Conservation (phyloP, 352 stramenopile species). For the Peronosclerospora sorghi region DNA sequence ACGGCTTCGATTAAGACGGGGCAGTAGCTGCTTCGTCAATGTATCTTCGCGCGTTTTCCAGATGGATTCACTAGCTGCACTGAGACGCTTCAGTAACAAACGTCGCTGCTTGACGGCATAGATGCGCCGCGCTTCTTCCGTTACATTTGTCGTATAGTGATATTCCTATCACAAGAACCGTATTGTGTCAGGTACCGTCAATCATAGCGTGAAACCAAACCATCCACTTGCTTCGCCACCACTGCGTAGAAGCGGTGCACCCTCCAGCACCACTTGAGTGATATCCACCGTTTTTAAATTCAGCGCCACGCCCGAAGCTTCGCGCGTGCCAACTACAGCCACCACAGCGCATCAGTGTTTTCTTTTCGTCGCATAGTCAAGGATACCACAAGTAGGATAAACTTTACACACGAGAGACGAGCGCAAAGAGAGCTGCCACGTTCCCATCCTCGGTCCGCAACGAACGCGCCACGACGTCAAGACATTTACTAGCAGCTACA, state of each 20-base stretch:
- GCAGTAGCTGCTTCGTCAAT: slow-evolving; percentile 51
- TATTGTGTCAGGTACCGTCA: not conserved
- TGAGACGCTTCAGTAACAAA: slow-evolving; percentile 57
- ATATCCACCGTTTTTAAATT: slow-evolving; percentile 55
- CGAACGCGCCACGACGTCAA: slow-evolving; percentile 41
- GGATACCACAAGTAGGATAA: not conserved
- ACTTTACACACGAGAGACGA: slow-evolving; percentile 26
- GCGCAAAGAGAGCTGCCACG: slow-evolving; percentile 33
- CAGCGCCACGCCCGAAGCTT: slow-evolving; percentile 26
- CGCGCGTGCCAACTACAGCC: slow-evolving; percentile 33
- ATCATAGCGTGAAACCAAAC: not conserved
- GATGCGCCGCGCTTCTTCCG: slow-evolving; percentile 33
- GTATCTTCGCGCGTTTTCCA: slow-evolving; percentile 57
- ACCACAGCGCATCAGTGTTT: too few species aligned
- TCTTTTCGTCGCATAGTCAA: not conserved
- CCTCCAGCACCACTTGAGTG: slow-evolving; percentile 38
- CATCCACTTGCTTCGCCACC: slow-evolving; percentile 46
- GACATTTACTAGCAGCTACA: slow-evolving; percentile 51
- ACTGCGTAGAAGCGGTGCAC: slow-evolving; percentile 55
- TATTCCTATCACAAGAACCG: slow-evolving; percentile 41
- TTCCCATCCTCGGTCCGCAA: slow-evolving; percentile 19
- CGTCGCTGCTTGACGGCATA: slow-evolving; percentile 54
- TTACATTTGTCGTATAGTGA: slow-evolving; percentile 49
- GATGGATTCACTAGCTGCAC: slow-evolving; percentile 28
- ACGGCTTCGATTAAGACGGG: slow-evolving; percentile 54